Evolutionary conservation across 2,329 filamentous ascomycete species (phyloP), one percentile per base, ranked within the genome.

Genomic region (Alternaria atra): DNA sequence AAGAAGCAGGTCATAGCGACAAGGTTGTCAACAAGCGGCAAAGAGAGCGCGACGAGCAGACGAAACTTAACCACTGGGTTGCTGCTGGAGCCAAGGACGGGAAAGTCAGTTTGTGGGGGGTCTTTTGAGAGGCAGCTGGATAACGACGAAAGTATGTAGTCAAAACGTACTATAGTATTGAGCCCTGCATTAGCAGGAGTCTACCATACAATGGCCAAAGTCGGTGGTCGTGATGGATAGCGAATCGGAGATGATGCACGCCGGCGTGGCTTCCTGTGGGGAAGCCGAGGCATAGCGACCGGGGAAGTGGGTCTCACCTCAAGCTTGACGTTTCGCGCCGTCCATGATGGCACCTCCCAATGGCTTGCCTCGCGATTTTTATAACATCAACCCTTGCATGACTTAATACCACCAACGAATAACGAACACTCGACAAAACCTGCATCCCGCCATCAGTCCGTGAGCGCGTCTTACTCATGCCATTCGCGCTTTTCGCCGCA

Each of bases 21-120:
- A 15, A 20, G 20, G 9, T 10, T n/a, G 35, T 10, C 40, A 15
- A 55, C 1, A 34, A 42, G 23, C 44, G 37, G 42, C 37, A 37
- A n/a, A 40, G 32, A 46, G 76, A 79, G 54, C 66, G 82, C 23
- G 78, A 77, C 25, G 70, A 77, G 46, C 89, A 88, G 69, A 89
- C 90, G 10, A 89, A 86, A 71, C 83, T 82, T 52, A 90, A 90
- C 25, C 94, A 98, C 78, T 98, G 94, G 94, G 78, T 98, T 52
- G 95, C 91, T 17, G 92, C 89, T 1, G 95, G 95, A 1, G 91
- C 92, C 56, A 99, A 98, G 77, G 95, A 98, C 81, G 95, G 94
- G 17, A 97, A 96, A 77, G 88, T 98, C 64, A 97, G 93, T 74
- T 81, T 99, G 68, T 99, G 95, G 95, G 92, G 97, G 81, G 89